Evolutionary conservation across 257 asterid genomes (phyloP), one percentile per base, ranked within the genome.

Genomic region (Cinchona pubescens): DNA sequence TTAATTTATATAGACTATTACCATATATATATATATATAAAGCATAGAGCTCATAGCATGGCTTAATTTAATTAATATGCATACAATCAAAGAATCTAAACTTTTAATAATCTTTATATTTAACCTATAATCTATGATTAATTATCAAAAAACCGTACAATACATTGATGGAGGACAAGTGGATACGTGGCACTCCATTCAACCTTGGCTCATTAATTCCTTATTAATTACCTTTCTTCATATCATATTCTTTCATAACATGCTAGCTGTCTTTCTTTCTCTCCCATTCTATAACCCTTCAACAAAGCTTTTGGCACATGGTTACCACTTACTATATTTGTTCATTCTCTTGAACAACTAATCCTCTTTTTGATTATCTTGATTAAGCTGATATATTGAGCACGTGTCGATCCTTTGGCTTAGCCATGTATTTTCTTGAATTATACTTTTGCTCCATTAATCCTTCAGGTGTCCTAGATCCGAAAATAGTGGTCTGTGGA

Each of bases 221-320:
- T 32, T 2, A 7, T 55, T 13, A 38, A 40, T 11, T 19, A 2
- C 66, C 37, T 7, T 21, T 19, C 32, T 23, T n/a, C 53, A 29
- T 27, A 60, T 46, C 7, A 45, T 35, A 2, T 49, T 61, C 38
- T 43, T 30, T 42, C 60, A 23, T 37, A 25, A 76, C 49, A 18
- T 55, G 83, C 73, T 72, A 79, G 83, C 68, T 82, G 81, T 67
- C 79, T 64, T 69, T 81, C 69, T 72, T 68, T 63, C 27, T 18
- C 27, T 18, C n/a, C 13, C 43, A 58, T 58, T 55, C 80, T 51
- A 55, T 49, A 65, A 66, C 46, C 69, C 70, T 78, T 84, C 76
- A 51, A 74, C 81, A 53, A 55, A 34, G 49, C 77, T 79, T 78
- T n/a, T 74, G 62, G 83, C 92, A 88, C 92, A 86, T 88, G 90